Percentiles rank a stretch among this genome's conserved stretches.
Conservation (phyloP, 441 rosid genomes). For the Iberis amara region DNA sequence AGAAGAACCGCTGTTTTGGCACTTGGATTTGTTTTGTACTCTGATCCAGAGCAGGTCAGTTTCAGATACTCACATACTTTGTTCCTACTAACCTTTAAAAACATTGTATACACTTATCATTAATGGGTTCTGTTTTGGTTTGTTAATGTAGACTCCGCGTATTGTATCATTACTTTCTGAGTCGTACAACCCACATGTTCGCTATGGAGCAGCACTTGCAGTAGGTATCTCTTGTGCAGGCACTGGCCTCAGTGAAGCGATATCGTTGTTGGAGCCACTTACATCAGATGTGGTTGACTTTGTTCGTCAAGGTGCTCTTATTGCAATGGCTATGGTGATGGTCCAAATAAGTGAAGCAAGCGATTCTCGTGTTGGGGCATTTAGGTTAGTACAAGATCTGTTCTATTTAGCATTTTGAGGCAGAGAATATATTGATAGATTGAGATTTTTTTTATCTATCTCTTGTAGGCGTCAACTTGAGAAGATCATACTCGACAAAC, state of each 20-base stretch:
- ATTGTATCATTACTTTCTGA: slow-evolving; percentile 87
- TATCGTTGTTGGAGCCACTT: slow-evolving; percentile 82
- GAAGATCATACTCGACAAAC: slow-evolving; percentile 90
- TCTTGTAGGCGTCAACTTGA: slow-evolving; percentile 75
- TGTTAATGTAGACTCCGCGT: slow-evolving; percentile 73
- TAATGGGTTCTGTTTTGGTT: slow-evolving; percentile 6
- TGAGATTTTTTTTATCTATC: neutral
- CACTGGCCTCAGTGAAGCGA: slow-evolving; percentile 85
- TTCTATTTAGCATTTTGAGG: slow-evolving; percentile 9
- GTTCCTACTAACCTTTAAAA: too few species aligned
- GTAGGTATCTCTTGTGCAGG: slow-evolving; percentile 96
- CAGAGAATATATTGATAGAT: slow-evolving; percentile 11
- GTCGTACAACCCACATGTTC: slow-evolving; percentile 98
- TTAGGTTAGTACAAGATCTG: slow-evolving; percentile 51
- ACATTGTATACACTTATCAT: too few species aligned
- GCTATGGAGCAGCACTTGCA: slow-evolving; percentile 97
- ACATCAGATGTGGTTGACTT: slow-evolving; percentile 97
- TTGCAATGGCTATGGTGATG: slow-evolving; percentile 99
- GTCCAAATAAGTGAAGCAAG: slow-evolving; percentile 89
- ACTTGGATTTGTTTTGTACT: slow-evolving; percentile 90
- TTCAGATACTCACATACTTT: slow-evolving; percentile 12
- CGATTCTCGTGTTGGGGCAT: slow-evolving; percentile 91
- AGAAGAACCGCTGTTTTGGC: slow-evolving; percentile 96
- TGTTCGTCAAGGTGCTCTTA: slow-evolving; percentile 98
- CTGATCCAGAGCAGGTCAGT: slow-evolving; percentile 89